Base-by-base conservation (phyloP, 768 basidiomycete genomes). In the Auriscalpium vulgare region DNA sequence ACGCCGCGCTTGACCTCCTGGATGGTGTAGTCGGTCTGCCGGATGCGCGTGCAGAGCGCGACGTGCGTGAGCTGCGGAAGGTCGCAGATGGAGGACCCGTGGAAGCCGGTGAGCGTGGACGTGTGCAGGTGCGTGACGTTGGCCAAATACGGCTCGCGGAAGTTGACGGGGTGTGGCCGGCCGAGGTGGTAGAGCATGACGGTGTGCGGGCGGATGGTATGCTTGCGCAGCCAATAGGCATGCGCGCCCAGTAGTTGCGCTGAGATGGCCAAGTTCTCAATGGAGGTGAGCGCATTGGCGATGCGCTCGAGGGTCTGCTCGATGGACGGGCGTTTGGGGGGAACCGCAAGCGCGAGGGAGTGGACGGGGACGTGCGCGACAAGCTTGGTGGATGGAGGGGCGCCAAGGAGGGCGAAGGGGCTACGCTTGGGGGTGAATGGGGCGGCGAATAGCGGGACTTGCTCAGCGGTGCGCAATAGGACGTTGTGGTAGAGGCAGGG, bases 181-280 rank as follows among this genome's bases (percentile, higher is more conserved):
- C 61, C 61, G 3, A 57, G 59, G 44, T 62, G 61, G 49, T 60
- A 62, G 37, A 62, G 54, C 59, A 57, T 60, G 35, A 62, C 17
- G 46, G 61, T 57, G 49, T 38, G 59, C 1, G 61, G 61, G 7
- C 48, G 54, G 47, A 62, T 55, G 44, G 49, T 34, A 11, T 56
- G 34, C 3, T 13, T 43, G 34, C 61, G 59, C 14, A 62, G 48
- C 61, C 61, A 62, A 54, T 60, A 55, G 6, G 59, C 61, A 51
- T 62, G 61, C 11, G 59, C 61, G n/a, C 55, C 51, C 8, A 62
- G 47, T 8, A 62, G 59, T 7, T 58, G 61, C 4, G 61, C 61
- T 10, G 61, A 54, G 10, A 62, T 49, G 1, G 61, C 61, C 10
- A 62, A 56, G 40, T 57, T 53, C 19, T 50, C 36, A 6, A 62